Percentiles rank a stretch among this genome's conserved stretches.
Conservation (phyloP, 345 rosid genomes). For the Cochlearia excelsa region DNA sequence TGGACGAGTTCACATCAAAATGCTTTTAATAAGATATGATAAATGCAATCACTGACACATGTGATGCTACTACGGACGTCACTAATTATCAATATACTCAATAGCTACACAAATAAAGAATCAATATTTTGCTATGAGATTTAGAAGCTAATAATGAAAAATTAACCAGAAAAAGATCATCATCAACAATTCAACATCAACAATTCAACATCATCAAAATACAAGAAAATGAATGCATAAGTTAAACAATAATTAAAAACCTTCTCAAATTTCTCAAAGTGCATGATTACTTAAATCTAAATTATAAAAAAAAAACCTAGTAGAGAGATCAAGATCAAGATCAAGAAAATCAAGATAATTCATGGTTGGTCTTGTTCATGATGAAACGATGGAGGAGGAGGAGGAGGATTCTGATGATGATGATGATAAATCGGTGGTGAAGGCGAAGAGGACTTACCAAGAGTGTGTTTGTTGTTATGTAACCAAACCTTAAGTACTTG, state of each 20-base stretch:
- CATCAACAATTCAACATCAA: neutral
- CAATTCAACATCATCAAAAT: constrained; percentile 10
- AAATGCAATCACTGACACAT: constrained; percentile 21
- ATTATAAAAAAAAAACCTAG: constrained; percentile 23
- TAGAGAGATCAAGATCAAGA: constrained; percentile 5
- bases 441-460: constrained; percentile 54
- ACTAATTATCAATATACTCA: neutral
- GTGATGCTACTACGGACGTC: constrained; percentile 9
- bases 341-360: constrained; percentile 18
- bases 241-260: constrained; percentile 22
- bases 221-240: constrained; percentile 28
- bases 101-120: neutral
- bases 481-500: constrained; percentile 90
- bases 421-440: constrained; percentile 6
- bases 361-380: constrained; percentile 50
- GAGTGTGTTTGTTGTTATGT: constrained; percentile 83
- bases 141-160: neutral
- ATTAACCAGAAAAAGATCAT: constrained; percentile 21
- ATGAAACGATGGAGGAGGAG: constrained; percentile 29
- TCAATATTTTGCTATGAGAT: neutral
- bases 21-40: constrained; percentile 1
- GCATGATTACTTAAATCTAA: constrained; percentile 24
- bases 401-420: constrained; percentile 18
- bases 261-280: constrained; percentile 18
- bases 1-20: constrained; percentile 8